Evolutionary conservation across 2,329 filamentous ascomycete species (phyloP).

Genomic region (Nemania sp.): DNA sequence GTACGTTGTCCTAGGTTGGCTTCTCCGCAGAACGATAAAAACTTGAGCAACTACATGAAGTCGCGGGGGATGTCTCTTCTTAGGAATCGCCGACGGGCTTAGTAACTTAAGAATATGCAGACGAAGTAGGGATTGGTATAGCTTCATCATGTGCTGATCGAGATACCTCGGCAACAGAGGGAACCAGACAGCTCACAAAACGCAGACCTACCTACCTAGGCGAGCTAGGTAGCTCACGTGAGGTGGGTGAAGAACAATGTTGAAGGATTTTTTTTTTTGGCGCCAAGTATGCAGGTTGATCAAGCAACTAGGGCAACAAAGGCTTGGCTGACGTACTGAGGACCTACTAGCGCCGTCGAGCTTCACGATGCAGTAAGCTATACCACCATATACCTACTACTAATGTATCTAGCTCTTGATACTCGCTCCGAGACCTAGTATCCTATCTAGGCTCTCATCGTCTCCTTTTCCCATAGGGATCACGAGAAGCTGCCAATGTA

Average conservation of each 20-base stretch:
- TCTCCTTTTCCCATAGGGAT: too few relatives aligned
- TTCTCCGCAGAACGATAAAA: not conserved
- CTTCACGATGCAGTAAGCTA: too few relatives aligned
- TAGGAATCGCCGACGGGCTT: not conserved
- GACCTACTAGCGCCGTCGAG: too few relatives aligned
- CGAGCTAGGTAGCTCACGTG: not conserved
- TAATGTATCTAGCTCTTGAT: too few relatives aligned
- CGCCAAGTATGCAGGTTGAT: not conserved
- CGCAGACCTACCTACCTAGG: conserved; percentile 3
- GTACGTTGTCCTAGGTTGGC: not conserved
- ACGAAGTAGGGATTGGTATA: not conserved
- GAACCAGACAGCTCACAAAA: not conserved
- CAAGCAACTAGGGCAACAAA: too few relatives aligned
- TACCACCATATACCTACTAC: too few relatives aligned
- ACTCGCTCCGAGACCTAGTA: too few relatives aligned
- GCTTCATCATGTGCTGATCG: not conserved
- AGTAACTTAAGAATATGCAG: not conserved
- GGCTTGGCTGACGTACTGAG: too few relatives aligned
- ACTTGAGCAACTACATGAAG: not conserved
- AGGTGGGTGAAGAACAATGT: not conserved
- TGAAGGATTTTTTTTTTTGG: not conserved
- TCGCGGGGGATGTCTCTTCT: conserved; percentile 1
- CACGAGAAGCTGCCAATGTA: too few relatives aligned
- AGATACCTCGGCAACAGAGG: conserved; percentile 19
- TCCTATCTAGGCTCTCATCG: too few relatives aligned